Percentiles rank a stretch among this genome's conserved stretches.
Conservation (phyloP, 352 stramenopile species). For the Elongisporangium anandrum region DNA sequence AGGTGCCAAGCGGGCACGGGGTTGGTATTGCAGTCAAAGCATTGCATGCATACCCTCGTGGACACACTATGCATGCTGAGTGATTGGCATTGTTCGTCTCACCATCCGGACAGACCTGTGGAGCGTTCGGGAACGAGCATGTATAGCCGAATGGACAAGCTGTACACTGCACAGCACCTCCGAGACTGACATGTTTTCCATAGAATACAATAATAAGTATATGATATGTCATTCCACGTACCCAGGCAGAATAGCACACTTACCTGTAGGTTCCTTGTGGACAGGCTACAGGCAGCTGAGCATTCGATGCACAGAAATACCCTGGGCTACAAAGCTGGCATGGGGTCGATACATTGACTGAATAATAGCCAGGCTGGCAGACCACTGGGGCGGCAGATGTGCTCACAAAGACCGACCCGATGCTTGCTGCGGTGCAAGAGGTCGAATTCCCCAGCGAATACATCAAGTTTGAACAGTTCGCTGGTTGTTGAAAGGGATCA, state of each 20-base stretch:
- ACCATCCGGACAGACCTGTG: constrained; percentile 26
- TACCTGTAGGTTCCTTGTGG: constrained; percentile 33
- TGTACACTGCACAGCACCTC: constrained; percentile 31
- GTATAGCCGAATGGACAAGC: constrained; percentile 41
- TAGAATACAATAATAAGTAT: background rate
- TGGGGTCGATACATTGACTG: constrained; percentile 9
- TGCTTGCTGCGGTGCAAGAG: constrained; percentile 37
- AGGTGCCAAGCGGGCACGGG: constrained; percentile 27
- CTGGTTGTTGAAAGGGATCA: constrained; percentile 11
- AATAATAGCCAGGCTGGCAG: constrained; percentile 27
- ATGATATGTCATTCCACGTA: background rate
- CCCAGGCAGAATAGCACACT: background rate
- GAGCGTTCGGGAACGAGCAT: constrained; percentile 22
- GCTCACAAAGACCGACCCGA: constrained; percentile 40
- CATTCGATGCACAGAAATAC: constrained; percentile 29
- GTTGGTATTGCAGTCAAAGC: constrained; percentile 9
- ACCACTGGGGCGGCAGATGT: constrained; percentile 12
- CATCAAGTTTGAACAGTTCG: constrained; percentile 20
- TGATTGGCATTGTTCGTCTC: constrained; percentile 44
- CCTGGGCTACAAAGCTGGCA: constrained; percentile 29
- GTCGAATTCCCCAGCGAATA: constrained; percentile 40
- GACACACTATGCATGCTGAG: constrained; percentile 36
- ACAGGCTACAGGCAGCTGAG: constrained; percentile 21
- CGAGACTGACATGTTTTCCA: too few species aligned
- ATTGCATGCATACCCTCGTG: constrained; percentile 36